Evolutionary conservation across 768 basidiomycete species (phyloP).

Genomic region (Gelatoporia subvermispora): DNA sequence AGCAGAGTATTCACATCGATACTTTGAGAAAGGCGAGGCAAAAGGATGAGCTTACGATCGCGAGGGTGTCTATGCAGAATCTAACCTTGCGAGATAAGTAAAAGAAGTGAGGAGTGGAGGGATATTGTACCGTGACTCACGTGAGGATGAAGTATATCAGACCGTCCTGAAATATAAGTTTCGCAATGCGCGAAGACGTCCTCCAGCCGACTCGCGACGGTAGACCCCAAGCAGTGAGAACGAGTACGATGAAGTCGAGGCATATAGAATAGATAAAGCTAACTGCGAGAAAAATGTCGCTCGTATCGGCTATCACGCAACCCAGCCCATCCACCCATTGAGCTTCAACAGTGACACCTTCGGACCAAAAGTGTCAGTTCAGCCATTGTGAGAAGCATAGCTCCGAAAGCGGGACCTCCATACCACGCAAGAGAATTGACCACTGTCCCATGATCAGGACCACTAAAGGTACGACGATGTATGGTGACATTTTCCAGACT

Average conservation of each 20-base stretch:
- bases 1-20: conserved; percentile 38
- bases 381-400: no score
- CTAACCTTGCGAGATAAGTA: not conserved
- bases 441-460: conserved; percentile 65
- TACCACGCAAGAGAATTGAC: conserved; percentile 67
- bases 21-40: not conserved
- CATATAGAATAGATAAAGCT: conserved; percentile 76
- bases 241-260: conserved; percentile 60
- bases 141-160: conserved; percentile 74
- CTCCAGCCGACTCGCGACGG: conserved; percentile 28
- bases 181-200: conserved; percentile 36
- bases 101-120: no score
- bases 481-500: conserved; percentile 56
- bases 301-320: conserved; percentile 55
- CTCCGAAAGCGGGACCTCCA: no score
- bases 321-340: conserved; percentile 32
- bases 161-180: conserved; percentile 67
- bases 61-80: no score
- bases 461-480: conserved; percentile 44
- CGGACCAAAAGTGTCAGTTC: no score
- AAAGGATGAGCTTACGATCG: not conserved
- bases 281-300: conserved; percentile 59
- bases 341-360: no score
- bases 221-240: conserved; percentile 58
- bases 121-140: no score